A percentile compares a stretch with the other conserved stretches of the same genome.
Evolutionary conservation across 345 rosid species (phyloP).

Genomic region (Corchorus olitorius): DNA sequence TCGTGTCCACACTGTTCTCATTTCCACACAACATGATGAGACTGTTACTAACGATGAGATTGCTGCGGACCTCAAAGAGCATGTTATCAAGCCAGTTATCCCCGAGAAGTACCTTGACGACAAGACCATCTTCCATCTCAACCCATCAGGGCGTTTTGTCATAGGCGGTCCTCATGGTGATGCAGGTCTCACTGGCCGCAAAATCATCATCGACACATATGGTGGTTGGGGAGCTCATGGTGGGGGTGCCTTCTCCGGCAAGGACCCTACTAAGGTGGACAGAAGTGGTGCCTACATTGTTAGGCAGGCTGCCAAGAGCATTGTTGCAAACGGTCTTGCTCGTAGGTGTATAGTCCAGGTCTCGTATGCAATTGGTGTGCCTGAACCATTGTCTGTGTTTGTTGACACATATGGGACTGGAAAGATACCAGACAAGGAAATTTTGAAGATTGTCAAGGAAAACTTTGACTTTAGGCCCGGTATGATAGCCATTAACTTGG

Average conservation of each 20-base stretch:
- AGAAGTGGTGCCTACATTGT: slow-evolving; percentile 52
- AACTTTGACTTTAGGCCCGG: slow-evolving; percentile 58
- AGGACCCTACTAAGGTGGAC: slow-evolving; percentile 48
- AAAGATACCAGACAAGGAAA: slow-evolving; percentile 52
- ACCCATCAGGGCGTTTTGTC: slow-evolving; percentile 47
- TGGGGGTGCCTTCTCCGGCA: slow-evolving; percentile 52
- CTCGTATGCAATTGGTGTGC: slow-evolving; percentile 56
- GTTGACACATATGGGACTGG: slow-evolving; percentile 48
- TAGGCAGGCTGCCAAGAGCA: slow-evolving; percentile 49
- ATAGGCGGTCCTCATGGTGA: slow-evolving; percentile 53
- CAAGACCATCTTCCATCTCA: slow-evolving; percentile 56
- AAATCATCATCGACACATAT: slow-evolving; percentile 51
- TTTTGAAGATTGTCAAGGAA: slow-evolving; percentile 55
- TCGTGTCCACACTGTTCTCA: slow-evolving; percentile 48
- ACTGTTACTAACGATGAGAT: slow-evolving; percentile 48
- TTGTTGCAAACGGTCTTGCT: slow-evolving; percentile 47
- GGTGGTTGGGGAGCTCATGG: slow-evolving; percentile 52
- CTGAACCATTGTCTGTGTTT: slow-evolving; percentile 53
- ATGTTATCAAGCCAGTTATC: slow-evolving; percentile 47
- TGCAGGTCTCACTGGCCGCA: slow-evolving; percentile 47
- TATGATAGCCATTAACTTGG: slow-evolving; percentile 52
- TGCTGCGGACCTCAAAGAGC: slow-evolving; percentile 47
- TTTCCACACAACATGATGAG: slow-evolving; percentile 50
- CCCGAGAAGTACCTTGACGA: slow-evolving; percentile 46
- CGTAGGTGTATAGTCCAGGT: slow-evolving; percentile 49